Evolutionary conservation across 805 yeast species (phyloP), one percentile per base, ranked within the genome.

Genomic region (Ogataea polymorpha): DNA sequence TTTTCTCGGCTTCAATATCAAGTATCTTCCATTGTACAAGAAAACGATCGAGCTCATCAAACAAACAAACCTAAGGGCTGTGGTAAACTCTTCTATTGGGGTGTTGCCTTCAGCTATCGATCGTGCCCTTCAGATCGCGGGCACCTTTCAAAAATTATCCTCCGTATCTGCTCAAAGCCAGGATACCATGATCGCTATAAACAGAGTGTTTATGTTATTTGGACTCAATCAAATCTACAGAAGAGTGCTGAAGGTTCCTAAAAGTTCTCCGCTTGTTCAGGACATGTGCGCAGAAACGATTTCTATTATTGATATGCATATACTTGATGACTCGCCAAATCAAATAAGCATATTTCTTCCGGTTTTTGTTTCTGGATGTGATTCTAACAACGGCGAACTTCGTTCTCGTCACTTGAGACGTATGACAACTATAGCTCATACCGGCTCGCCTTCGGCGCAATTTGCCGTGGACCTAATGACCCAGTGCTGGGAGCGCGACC

Each of bases 1-100:
- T 42, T 65, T 81, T 36, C 63, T 74, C 39, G 95, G 93, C 1
- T 77, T 86, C 56, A 89, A 85, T 48, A 66, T 80, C 10, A 69
- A 68, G 45, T 70, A 83, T 42, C 63, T 85, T 15, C 82, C 85
- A 0, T 68, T 72, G 23, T 76, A 77, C 46, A 70, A 82, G 15
- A 71, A 76, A 31, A 69, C 81, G 8, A 60, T 71, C 12, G 51
- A 56, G 30, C 47, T 77, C 31, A 66, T 74, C 17, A 61, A 69
- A 35, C 49, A 59, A 35, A 43, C 58, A 20, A 55, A 61, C 18
- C 26, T 61, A 5, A 29, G 42, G 2, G 35, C 52, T 12, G 39
- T 42, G 11, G 17, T 46, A 2, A 35, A 50, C 23, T 37, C 31
- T 17, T 23, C 17, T 11, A 17, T 14, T n/a, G 39, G 35, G 28